Evolutionary conservation across 129 eudicot species (phyloP).

Genomic region (Flaveria robusta): DNA sequence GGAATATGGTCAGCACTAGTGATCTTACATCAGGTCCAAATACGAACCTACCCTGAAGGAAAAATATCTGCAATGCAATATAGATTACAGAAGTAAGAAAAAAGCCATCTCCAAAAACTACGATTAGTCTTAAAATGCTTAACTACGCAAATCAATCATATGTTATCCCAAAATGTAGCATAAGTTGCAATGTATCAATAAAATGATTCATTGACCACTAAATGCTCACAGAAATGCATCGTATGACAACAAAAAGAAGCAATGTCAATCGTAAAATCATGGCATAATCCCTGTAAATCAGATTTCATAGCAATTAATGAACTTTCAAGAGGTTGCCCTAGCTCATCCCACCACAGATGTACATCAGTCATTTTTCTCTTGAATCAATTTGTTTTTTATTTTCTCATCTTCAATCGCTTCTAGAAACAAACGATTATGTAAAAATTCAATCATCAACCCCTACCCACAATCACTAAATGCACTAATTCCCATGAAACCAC

Average conservation of each 20-base stretch:
- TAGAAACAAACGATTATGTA: not conserved
- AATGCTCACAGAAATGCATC: constrained; percentile 9
- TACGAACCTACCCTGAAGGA: constrained; percentile 81
- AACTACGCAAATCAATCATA: not conserved
- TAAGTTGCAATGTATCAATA: constrained; percentile 15
- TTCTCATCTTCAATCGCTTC: not conserved
- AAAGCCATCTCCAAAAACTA: not conserved
- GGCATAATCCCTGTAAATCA: constrained; percentile 11
- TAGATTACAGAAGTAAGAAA: constrained; percentile 5
- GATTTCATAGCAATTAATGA: constrained; percentile 6
- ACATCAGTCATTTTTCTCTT: constrained; percentile 4
- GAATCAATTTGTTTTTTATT: not conserved
- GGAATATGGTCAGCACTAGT: constrained; percentile 78
- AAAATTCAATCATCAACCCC: not conserved
- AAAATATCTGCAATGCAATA: constrained; percentile 70
- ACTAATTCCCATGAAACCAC: not conserved
- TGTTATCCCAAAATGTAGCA: not conserved
- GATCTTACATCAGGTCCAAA: constrained; percentile 99
- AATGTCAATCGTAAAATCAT: not conserved
- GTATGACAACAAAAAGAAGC: constrained; percentile 20
- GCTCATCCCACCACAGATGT: constrained; percentile 12
- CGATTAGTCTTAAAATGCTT: constrained; percentile 1
- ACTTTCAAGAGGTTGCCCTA: constrained; percentile 15
- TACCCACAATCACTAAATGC: not conserved
- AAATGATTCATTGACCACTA: constrained; percentile 2